phyloP scores from a whole-genome alignment of 148 eudicot genomes.

The Nepenthes mirabilis region DNA sequence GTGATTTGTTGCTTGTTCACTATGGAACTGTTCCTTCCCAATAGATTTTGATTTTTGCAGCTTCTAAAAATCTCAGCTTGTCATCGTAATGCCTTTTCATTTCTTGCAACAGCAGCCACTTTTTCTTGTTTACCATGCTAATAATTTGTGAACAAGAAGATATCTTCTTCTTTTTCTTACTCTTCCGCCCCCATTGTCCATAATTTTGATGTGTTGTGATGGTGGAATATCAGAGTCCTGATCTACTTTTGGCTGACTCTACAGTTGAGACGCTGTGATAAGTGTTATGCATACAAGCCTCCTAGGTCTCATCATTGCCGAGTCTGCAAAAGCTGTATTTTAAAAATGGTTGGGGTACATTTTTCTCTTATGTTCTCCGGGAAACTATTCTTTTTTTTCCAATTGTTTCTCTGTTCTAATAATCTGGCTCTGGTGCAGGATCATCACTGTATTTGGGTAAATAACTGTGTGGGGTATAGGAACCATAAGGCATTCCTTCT shows the following conservation, averaged over 20 bases:
- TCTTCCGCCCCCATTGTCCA: background rate
- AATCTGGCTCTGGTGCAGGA: slow-evolving; percentile 30
- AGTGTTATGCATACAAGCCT: slow-evolving; percentile 56
- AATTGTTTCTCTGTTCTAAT: background rate
- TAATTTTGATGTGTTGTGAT: background rate
- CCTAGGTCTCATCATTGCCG: slow-evolving; percentile 73
- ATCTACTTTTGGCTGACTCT: slow-evolving; percentile 13
- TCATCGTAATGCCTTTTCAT: background rate
- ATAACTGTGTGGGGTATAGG: slow-evolving; percentile 60
- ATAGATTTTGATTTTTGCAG: too few relatives aligned
- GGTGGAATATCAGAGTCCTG: background rate
- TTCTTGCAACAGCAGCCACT: background rate
- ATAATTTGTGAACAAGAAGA: background rate
- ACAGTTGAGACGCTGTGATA: slow-evolving; percentile 28
- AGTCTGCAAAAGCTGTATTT: slow-evolving; percentile 42
- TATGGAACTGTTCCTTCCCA: too few relatives aligned
- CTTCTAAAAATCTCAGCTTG: too few relatives aligned
- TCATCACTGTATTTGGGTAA: slow-evolving; percentile 69
- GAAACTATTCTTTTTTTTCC: background rate
- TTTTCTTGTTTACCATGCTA: background rate
- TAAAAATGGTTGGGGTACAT: slow-evolving; percentile 39
- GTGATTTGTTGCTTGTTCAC: too few relatives aligned
- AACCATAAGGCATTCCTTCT: slow-evolving; percentile 53
- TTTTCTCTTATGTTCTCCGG: background rate
- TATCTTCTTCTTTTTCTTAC: background rate